Evolutionary conservation across 106 monocot species (phyloP).

Genomic region (Acorus gramineus): DNA sequence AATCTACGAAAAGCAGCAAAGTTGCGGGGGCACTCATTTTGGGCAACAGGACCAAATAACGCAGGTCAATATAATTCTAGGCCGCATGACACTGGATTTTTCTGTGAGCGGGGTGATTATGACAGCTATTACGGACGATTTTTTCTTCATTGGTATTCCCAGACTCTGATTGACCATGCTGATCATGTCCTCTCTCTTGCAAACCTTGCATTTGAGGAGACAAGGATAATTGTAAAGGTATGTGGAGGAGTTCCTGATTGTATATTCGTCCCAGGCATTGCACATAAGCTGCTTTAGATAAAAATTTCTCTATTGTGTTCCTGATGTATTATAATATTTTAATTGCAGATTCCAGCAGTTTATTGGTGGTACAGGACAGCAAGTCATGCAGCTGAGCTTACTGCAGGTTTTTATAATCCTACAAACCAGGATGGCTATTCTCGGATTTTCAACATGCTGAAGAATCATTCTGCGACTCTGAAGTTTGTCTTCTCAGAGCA

Average conservation of each 20-base stretch:
- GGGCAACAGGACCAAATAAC: constrained; percentile 89
- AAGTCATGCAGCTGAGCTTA: constrained; percentile 84
- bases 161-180: constrained; percentile 65
- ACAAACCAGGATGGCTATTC: constrained; percentile 82
- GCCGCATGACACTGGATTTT: constrained; percentile 89
- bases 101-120: constrained; percentile 89
- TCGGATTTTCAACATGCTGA: constrained; percentile 63
- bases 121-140: constrained; percentile 89
- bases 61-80: constrained; percentile 86
- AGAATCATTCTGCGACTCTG: constrained; percentile 54
- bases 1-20: constrained; percentile 66
- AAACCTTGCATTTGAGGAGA: constrained; percentile 82
- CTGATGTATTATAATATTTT: neutral
- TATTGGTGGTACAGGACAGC: constrained; percentile 87
- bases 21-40: constrained; percentile 66
- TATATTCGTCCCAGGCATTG: too few species aligned
- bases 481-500: constrained; percentile 39
- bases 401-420: constrained; percentile 87
- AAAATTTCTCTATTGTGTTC: neutral
- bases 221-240: constrained; percentile 71
- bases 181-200: constrained; percentile 76
- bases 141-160: constrained; percentile 87
- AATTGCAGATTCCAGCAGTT: constrained; percentile 70
- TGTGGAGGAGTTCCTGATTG: neutral
- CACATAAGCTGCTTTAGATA: too few species aligned